These are phyloP conservation scores for Lachnellula subtilissima DNA, from an alignment of 2,329 filamentous ascomycete genomes.

Conservation along the genomic window DNA sequence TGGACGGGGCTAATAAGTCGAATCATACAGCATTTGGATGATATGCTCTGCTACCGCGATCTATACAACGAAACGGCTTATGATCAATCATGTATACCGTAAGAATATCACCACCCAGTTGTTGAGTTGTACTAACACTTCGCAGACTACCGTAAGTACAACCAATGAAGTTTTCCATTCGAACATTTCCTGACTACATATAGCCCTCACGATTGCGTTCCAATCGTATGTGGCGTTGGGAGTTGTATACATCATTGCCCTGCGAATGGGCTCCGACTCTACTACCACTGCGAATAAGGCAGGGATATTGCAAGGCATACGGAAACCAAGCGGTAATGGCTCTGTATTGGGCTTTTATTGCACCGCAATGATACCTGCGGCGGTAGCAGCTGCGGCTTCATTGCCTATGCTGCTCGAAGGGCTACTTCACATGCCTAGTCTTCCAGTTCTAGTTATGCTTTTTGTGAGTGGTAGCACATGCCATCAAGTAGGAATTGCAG, in stretches of 20 bases:
- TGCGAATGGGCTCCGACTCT: slow-evolving; percentile 1
- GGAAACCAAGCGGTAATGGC: slow-evolving; percentile 5
- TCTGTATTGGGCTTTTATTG: slow-evolving; percentile 10
- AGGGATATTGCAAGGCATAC: slow-evolving; percentile 6
- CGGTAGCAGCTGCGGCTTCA: slow-evolving; percentile 19
- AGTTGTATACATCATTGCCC: slow-evolving; percentile 12
- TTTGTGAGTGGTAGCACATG: slow-evolving; percentile 20
- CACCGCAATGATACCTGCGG: slow-evolving; percentile 17
- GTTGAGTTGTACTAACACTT: slow-evolving; percentile 9
- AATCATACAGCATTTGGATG: slow-evolving; percentile 11
- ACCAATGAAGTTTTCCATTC: not conserved
- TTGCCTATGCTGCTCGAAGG: slow-evolving; percentile 24
- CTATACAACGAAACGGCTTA: slow-evolving; percentile 18
- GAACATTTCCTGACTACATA: not conserved
- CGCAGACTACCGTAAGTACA: slow-evolving; percentile 21
- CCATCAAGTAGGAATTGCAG: not conserved
- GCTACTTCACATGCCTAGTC: slow-evolving; percentile 25
- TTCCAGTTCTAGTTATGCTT: slow-evolving; percentile 25
- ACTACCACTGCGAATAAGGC: not conserved
- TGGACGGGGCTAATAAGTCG: not conserved
- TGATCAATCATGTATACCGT: slow-evolving; percentile 22
- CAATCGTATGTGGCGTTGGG: slow-evolving; percentile 10
- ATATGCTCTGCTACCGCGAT: slow-evolving; percentile 17
- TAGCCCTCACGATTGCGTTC: slow-evolving; percentile 22
- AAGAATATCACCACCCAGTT: slow-evolving; percentile 1